phyloP scores from a whole-genome alignment of 2,329 filamentous ascomycete species.

The Colletotrichum navitas region DNA sequence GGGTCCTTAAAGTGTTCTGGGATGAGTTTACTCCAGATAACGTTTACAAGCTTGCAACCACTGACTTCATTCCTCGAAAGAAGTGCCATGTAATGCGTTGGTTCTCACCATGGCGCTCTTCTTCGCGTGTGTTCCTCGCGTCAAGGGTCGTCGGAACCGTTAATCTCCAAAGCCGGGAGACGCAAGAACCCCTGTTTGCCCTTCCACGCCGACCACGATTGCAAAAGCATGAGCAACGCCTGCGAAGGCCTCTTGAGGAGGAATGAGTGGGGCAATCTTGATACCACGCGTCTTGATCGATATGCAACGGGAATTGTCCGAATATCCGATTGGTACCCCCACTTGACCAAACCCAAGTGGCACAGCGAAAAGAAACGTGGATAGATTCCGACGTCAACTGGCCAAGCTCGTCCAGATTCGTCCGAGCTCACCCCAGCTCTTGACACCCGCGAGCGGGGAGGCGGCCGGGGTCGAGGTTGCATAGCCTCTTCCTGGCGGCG shows the following conservation, averaged over 20 bases:
- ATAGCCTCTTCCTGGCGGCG: slow-evolving; percentile 36
- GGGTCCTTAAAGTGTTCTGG: neutral
- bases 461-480: slow-evolving; percentile 26
- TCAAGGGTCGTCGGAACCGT: neutral
- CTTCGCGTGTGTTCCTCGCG: neutral
- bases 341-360: neutral
- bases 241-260: slow-evolving; percentile 20
- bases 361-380: neutral
- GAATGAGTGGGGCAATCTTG: slow-evolving; percentile 8
- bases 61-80: slow-evolving; percentile 13
- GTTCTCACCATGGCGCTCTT: slow-evolving; percentile 1
- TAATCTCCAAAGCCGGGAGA: slow-evolving; percentile 2
- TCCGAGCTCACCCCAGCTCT: neutral
- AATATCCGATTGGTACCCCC: neutral
- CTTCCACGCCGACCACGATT: neutral
- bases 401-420: neutral
- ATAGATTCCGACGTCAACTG: too few species aligned
- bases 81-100: neutral
- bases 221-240: neutral
- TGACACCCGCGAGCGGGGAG: slow-evolving; percentile 19
- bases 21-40: neutral
- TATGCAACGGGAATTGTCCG: neutral
- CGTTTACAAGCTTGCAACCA: slow-evolving; percentile 10
- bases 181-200: slow-evolving; percentile 4
- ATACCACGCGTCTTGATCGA: slow-evolving; percentile 21